Evolutionary conservation across 768 basidiomycete genomes (phyloP), one percentile per base, ranked within the genome.

Genomic region (Tulasnella sp.): DNA sequence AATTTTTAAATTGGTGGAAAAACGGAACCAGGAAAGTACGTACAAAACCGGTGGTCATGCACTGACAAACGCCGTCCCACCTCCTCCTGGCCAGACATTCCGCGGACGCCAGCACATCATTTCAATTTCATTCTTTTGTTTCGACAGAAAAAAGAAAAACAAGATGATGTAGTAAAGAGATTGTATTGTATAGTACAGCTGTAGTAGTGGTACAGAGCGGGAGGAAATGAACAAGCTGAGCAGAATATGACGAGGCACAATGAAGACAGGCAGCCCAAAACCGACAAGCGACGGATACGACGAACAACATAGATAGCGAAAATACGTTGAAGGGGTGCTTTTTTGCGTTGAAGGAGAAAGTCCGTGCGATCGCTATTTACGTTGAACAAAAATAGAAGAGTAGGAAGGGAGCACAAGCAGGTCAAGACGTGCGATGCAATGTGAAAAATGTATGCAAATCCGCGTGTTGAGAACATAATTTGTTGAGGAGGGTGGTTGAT

Each of bases 241-340:
- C 31, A 68, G 27, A 58, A 58, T 27, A 16, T 58, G 24, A 31
- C 56, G 62, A 27, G 27, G 36, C 16, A 68, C 9, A 27, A 36
- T 27, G 27, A 68, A 34, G 14, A 34, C 18, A 68, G 18, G 62
- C 27, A 68, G 62, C 24, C 27, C 34, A 36, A 68, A 34, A 34
- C 31, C 62, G 24, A 68, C 24, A 14, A 68, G 16, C 62, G n/a
- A 27, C 27, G 31, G n/a, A 36, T 36, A 36, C 16, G 34, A 19
- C n/a, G 56, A 7, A 58, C 62, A 68, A 68, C 62, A 68, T 68
- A 68, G 31, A 68, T 68, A 68, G 62, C 62, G 62, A 34, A 68
- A 68, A 68, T 68, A 68, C 62, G 62, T 36, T 68, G 34, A 34
- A 18, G 62, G 62, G 62, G 62, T 31, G n/a, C 31, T 68, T 68